Percentiles rank a stretch among this genome's conserved stretches.
phyloP scores from a whole-genome alignment of 2,329 filamentous ascomycete genomes.

The Aspergillus tubingensis region DNA sequence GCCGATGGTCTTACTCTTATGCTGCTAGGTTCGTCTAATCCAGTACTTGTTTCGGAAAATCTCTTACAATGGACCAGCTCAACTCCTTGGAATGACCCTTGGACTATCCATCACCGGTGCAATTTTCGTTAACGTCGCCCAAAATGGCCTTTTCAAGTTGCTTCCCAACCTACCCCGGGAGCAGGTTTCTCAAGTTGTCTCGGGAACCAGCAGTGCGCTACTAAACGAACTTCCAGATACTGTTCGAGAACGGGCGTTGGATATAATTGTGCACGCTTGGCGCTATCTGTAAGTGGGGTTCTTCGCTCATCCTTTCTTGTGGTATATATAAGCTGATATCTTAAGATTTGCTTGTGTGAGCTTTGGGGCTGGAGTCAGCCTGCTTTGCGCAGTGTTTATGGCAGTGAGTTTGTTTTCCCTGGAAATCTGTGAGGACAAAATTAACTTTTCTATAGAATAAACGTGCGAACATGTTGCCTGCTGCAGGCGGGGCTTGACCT shows the following conservation, averaged over 20 bases:
- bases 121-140: constrained; percentile 16
- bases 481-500: no score
- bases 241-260: neutral
- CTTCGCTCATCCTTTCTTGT: neutral
- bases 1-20: constrained; percentile 10
- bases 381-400: neutral
- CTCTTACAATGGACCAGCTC: neutral
- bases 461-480: no score
- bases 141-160: constrained; percentile 9
- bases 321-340: neutral
- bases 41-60: no score
- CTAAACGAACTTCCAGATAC: neutral
- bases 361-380: neutral
- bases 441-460: no score
- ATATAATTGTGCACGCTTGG: neutral
- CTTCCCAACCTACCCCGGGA: constrained; percentile 9
- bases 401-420: neutral
- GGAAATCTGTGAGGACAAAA: no score
- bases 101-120: constrained; percentile 17
- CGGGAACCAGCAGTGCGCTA: neutral
- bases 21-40: constrained; percentile 9
- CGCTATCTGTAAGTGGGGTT: neutral
- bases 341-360: neutral
- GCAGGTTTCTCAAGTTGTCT: neutral
- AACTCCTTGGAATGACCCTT: constrained; percentile 12